A percentile compares a stretch with the other conserved stretches of the same genome.
Conservation (phyloP, 2,329 filamentous ascomycete genomes). For the Botryotinia calthae region DNA sequence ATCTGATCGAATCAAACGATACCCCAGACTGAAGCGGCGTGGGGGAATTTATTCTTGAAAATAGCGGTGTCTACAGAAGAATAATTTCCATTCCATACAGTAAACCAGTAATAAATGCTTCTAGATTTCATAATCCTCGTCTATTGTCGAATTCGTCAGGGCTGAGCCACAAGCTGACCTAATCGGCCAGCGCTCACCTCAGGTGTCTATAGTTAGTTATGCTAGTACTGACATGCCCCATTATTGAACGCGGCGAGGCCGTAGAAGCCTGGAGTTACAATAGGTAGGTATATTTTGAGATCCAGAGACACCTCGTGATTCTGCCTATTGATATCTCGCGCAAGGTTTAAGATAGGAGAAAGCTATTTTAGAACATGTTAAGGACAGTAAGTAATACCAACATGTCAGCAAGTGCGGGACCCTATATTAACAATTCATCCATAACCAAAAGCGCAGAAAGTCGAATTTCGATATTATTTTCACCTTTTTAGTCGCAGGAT, state of each 20-base stretch:
- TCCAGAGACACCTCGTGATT: not conserved
- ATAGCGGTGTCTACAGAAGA: not conserved
- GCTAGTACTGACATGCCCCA: not conserved
- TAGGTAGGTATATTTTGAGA: not conserved
- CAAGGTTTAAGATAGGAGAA: not conserved
- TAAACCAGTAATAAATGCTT: not conserved
- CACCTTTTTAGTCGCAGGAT: not conserved
- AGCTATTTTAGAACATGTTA: not conserved
- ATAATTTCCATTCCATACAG: not conserved
- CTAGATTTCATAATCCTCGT: not conserved
- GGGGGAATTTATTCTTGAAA: not conserved
- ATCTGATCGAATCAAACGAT: not conserved
- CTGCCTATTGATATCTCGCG: not conserved
- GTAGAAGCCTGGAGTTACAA: not conserved
- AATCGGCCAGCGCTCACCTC: not conserved
- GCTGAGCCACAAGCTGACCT: constrained; percentile 13
- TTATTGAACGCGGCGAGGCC: not conserved
- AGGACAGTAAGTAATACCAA: not conserved
- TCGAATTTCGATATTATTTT: not conserved
- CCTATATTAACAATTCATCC: not conserved
- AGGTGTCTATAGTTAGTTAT: not conserved
- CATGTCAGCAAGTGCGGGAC: not conserved
- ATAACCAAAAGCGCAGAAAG: not conserved
- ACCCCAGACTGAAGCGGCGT: constrained; percentile 1
- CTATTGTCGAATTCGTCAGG: not conserved